Evolutionary conservation across 2,329 filamentous ascomycete genomes (phyloP), one percentile per base, ranked within the genome.

Genomic region (Cadophora sp.): DNA sequence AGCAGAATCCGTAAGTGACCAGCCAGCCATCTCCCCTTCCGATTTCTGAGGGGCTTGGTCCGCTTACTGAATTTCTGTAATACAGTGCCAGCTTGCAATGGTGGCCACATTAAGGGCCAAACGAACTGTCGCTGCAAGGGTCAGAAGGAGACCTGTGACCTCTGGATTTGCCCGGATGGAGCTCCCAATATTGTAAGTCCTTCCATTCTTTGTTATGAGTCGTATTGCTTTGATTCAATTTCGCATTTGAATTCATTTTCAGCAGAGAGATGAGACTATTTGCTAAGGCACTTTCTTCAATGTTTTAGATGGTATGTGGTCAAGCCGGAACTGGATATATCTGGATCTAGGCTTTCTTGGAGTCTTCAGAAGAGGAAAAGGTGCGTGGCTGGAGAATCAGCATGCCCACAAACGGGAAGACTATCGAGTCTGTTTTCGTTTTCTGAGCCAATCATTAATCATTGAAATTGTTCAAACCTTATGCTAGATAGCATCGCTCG

Each of bases 121-220:
- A 65, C 63, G 9, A 59, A 65, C 24, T 65, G 63, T 24, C 63
- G 63, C 24, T 65, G 63, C 26, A n/a, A 16, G 6, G 63, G 63
- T 19, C 63, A 65, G 63, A 65, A 65, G 26, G 63, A 65, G 37
- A 58, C 51, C 2, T 65, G 51, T 37, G 63, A 65, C 19, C 63
- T 64, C 22, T 64, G 61, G 61, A 40, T 31, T 12, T 64, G 61
- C 34, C 61, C 61, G n/a, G 61, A 50, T 14, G 48, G 48, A 37
- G 14, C 27, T 37, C 61, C 61, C 48, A 63, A 63, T 26, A 48
- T 63, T 12, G 61, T 63, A 43, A 63, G 61, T 27, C 1, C 9
- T 61, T 22, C 26, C 26, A 26, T 11, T 27, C 27, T 22, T 29
- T 34, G 3, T 55, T 19, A 3, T 5, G 24, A 55, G 31, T 5